A percentile compares a stretch with the other conserved stretches of the same genome.
phyloP scores from a whole-genome alignment of 768 basidiomycete genomes.

The Coprinellus aureogranulatus region DNA sequence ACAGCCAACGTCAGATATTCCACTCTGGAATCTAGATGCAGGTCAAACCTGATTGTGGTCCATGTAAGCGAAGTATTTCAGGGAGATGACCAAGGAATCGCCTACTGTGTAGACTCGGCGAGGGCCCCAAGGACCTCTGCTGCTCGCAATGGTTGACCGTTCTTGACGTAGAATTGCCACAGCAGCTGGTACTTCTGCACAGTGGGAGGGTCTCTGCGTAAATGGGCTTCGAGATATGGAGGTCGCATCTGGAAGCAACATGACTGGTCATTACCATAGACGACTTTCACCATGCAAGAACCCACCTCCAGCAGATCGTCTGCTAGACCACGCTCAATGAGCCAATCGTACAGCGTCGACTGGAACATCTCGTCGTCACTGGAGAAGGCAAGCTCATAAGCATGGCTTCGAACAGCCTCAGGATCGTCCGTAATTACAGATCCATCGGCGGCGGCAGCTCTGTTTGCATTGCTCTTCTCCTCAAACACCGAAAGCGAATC shows the following conservation, averaged over 20 bases:
- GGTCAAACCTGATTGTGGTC: slow-evolving; percentile 50
- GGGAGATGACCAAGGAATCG: slow-evolving; percentile 31
- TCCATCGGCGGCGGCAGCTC: slow-evolving; percentile 16
- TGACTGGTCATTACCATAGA: neutral
- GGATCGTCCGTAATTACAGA: slow-evolving; percentile 46
- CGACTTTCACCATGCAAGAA: neutral
- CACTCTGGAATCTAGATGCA: slow-evolving; percentile 70
- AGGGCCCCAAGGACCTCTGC: slow-evolving; percentile 81
- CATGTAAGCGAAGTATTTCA: neutral
- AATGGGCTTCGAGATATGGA: slow-evolving; percentile 83
- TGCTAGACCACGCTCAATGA: slow-evolving; percentile 72
- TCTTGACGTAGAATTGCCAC: slow-evolving; percentile 97
- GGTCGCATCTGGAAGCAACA: slow-evolving; percentile 65
- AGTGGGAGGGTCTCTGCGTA: slow-evolving; percentile 75
- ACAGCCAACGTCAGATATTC: slow-evolving; percentile 94
- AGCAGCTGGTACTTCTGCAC: slow-evolving; percentile 84
- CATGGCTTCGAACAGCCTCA: slow-evolving; percentile 75
- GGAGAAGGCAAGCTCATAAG: slow-evolving; percentile 82
- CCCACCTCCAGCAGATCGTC: slow-evolving; percentile 89
- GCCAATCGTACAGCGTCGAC: slow-evolving; percentile 92
- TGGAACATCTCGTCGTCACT: slow-evolving; percentile 93
- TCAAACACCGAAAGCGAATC: slow-evolving; percentile 82
- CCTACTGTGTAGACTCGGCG: slow-evolving; percentile 82
- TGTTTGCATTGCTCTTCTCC: slow-evolving; percentile 44
- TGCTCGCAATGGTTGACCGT: slow-evolving; percentile 81